Percentiles rank a stretch among this genome's conserved stretches.
Evolutionary conservation across 2,329 filamentous ascomycete species (phyloP).

Genomic region (Malbranchea cinnamomea): DNA sequence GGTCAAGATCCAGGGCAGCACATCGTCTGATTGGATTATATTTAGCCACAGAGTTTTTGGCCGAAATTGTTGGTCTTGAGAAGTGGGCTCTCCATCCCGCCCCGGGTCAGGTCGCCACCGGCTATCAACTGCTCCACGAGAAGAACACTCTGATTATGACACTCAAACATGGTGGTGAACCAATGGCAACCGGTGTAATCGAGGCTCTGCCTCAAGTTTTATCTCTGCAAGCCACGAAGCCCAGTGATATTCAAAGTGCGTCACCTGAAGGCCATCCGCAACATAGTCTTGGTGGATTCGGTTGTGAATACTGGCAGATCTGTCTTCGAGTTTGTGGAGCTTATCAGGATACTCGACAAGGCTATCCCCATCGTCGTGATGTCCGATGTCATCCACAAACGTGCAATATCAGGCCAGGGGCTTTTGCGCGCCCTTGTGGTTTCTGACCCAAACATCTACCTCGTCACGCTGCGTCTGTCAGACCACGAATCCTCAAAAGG

Average conservation of each 20-base stretch:
- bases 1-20: slow-evolving; percentile 35
- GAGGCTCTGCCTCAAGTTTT: slow-evolving; percentile 37
- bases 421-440: slow-evolving; percentile 11
- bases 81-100: slow-evolving; percentile 36
- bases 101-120: slow-evolving; percentile 30
- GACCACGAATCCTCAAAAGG: slow-evolving; percentile 43
- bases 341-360: slow-evolving; percentile 27
- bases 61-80: slow-evolving; percentile 34
- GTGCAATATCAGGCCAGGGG: slow-evolving; percentile 14
- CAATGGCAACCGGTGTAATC: slow-evolving; percentile 45
- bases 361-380: slow-evolving; percentile 38
- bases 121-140: slow-evolving; percentile 36
- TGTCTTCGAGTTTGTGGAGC: slow-evolving; percentile 33
- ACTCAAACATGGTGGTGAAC: slow-evolving; percentile 49
- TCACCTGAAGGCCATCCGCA: slow-evolving; percentile 27
- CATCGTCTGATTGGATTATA: slow-evolving; percentile 39
- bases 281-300: slow-evolving; percentile 43
- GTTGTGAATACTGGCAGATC: slow-evolving; percentile 45
- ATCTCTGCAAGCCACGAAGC: slow-evolving; percentile 34
- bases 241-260: slow-evolving; percentile 27
- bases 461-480: slow-evolving; percentile 42
- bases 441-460: slow-evolving; percentile 17
- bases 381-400: slow-evolving; percentile 39
- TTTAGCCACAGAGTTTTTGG: slow-evolving; percentile 36
- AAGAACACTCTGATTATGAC: slow-evolving; percentile 38